These are phyloP conservation scores for Flammula alnicola DNA, from an alignment of 1,284 basidiomycete species.

Conservation along the genomic window DNA sequence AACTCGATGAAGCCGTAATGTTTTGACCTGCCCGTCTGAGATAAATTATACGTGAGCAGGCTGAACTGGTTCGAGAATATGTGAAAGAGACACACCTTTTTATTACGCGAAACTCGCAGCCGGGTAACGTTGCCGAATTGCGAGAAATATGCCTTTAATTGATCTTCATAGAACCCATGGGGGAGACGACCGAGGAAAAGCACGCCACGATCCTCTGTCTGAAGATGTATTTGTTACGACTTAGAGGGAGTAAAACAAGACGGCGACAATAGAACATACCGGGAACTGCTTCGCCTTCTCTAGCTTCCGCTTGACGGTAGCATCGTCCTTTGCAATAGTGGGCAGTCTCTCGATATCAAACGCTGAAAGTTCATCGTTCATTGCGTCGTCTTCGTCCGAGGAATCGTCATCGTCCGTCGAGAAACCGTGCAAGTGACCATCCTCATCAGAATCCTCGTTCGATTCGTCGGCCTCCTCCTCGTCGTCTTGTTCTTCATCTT, in stretches of 20 bases:
- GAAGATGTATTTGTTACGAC: constrained; percentile 5
- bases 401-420: constrained; percentile 82
- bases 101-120: constrained; percentile 90
- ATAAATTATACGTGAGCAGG: not conserved
- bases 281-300: constrained; percentile 82
- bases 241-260: not conserved
- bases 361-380: constrained; percentile 53
- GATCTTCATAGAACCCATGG: constrained; percentile 96
- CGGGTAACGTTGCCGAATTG: constrained; percentile 95
- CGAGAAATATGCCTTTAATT: constrained; percentile 91
- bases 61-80: not conserved
- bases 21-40: constrained; percentile 90
- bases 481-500: constrained; percentile 21
- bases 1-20: constrained; percentile 99
- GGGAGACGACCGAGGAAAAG: constrained; percentile 92
- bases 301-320: constrained; percentile 77
- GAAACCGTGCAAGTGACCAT: constrained; percentile 70
- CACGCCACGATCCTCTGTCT: constrained; percentile 83
- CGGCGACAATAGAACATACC: constrained; percentile 48
- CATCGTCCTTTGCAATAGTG: constrained; percentile 86
- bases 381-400: constrained; percentile 78
- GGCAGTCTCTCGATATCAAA: constrained; percentile 77
- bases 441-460: constrained; percentile 34
- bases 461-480: constrained; percentile 23
- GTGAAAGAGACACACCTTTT: constrained; percentile 66